Percentiles rank a stretch among this genome's conserved stretches.
These are phyloP conservation scores for Centaurea solstitialis DNA, from an alignment of 129 eudicot genomes.

Conservation along the genomic window DNA sequence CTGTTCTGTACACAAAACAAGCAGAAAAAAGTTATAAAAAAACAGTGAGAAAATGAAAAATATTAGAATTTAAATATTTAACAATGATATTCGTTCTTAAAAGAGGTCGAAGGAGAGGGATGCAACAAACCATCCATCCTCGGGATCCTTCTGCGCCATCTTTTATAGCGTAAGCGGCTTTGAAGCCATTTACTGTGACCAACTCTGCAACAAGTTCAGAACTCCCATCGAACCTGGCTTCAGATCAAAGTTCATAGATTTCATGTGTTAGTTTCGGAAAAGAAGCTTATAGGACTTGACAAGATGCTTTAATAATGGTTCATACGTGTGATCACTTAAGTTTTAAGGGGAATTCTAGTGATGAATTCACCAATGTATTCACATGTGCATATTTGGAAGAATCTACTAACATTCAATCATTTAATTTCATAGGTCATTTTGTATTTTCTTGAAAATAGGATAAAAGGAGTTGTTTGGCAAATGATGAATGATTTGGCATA, in stretches of 20 bases:
- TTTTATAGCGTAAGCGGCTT: conserved; percentile 95
- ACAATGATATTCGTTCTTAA: too few relatives aligned
- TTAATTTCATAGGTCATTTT: neutral
- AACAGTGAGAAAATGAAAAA: conserved; percentile 3
- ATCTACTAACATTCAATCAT: neutral
- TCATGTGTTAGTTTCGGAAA: conserved; percentile 27
- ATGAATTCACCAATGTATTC: neutral
- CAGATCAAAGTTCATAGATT: conserved; percentile 37
- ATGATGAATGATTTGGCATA: neutral
- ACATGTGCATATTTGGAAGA: neutral
- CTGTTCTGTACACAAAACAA: conserved; percentile 71
- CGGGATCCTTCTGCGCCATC: conserved; percentile 98
- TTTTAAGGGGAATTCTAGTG: neutral
- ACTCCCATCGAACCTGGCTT: conserved; percentile 95
- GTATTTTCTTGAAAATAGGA: neutral
- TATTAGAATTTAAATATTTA: too few relatives aligned
- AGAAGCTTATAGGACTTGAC: neutral
- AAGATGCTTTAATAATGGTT: neutral
- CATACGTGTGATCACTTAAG: neutral
- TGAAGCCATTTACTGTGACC: conserved; percentile 90
- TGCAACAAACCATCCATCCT: conserved; percentile 86
- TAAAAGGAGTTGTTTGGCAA: neutral
- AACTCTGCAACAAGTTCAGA: conserved; percentile 97
- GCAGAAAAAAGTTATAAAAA: neutral
- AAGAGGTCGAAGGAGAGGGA: neutral